Evolutionary conservation across 2,329 filamentous ascomycete genomes (phyloP).

Genomic region (Dothideomycetes sp.): DNA sequence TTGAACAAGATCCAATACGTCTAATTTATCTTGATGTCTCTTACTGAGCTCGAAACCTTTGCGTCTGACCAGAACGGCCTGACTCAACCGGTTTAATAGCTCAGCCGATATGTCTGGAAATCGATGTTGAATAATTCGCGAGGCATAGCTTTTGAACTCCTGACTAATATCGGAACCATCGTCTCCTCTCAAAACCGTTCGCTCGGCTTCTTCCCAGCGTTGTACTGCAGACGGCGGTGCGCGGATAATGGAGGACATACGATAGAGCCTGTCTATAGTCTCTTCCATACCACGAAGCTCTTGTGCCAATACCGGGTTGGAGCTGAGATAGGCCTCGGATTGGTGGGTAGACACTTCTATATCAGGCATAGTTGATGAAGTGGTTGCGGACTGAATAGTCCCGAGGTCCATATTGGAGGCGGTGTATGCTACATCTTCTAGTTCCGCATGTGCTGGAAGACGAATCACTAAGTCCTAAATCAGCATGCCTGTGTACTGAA

Average conservation of each 20-base stretch:
- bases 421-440: neutral
- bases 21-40: slow-evolving; percentile 8
- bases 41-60: slow-evolving; percentile 15
- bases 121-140: neutral
- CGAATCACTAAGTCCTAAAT: neutral
- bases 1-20: neutral
- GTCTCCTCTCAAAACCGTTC: neutral
- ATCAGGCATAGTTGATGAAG: neutral
- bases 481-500: neutral
- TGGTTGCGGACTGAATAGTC: slow-evolving; percentile 9
- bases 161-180: neutral
- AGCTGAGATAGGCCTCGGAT: too few relatives aligned
- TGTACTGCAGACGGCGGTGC: neutral
- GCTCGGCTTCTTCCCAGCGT: neutral
- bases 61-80: slow-evolving; percentile 12
- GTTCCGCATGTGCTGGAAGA: neutral
- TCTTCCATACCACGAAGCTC: too few relatives aligned
- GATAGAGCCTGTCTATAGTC: slow-evolving; percentile 1
- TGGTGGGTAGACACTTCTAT: too few relatives aligned
- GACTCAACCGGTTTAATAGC: slow-evolving; percentile 3
- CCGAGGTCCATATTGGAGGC: neutral
- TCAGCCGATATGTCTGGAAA: neutral
- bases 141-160: neutral
- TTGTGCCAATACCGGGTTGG: too few relatives aligned
- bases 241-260: neutral